Percentiles rank a stretch among this genome's conserved stretches.
phyloP scores from a whole-genome alignment of 2,329 filamentous ascomycete genomes.

The Pestalotiopsis sp. region DNA sequence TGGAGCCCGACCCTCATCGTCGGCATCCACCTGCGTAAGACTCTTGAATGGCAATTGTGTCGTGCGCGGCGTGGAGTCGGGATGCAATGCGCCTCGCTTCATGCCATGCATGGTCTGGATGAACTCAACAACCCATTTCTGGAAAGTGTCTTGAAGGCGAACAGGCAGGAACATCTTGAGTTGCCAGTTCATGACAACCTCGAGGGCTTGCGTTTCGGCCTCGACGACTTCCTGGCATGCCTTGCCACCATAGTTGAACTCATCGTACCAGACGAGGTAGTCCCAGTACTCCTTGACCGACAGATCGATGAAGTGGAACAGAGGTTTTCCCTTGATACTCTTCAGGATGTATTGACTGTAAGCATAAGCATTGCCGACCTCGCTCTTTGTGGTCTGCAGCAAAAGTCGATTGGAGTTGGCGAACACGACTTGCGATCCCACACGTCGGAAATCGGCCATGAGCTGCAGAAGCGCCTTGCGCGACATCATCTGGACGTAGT shows the following conservation, averaged over 20 bases:
- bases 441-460: conserved; percentile 93
- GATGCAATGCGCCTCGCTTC: conserved; percentile 61
- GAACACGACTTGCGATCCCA: conserved; percentile 95
- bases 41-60: conserved; percentile 55
- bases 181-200: conserved; percentile 98
- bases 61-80: conserved; percentile 54
- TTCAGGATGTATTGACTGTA: conserved; percentile 98
- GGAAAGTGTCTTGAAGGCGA: conserved; percentile 81
- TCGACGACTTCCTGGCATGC: conserved; percentile 84
- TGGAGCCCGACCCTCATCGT: conserved; percentile 62
- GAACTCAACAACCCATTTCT: conserved; percentile 93
- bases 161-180: conserved; percentile 84
- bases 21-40: conserved; percentile 45
- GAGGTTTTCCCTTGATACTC: conserved; percentile 90
- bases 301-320: conserved; percentile 96
- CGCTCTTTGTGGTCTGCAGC: conserved; percentile 92
- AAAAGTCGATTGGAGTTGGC: conserved; percentile 87
- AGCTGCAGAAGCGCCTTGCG: conserved; percentile 96
- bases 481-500: conserved; percentile 99
- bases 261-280: conserved; percentile 97
- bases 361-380: conserved; percentile 94
- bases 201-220: conserved; percentile 71
- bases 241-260: conserved; percentile 98
- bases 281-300: conserved; percentile 99
- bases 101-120: conserved; percentile 89